Evolutionary conservation across 208 protist species (phyloP).

Genomic region (Trypanosoma scelopori): DNA sequence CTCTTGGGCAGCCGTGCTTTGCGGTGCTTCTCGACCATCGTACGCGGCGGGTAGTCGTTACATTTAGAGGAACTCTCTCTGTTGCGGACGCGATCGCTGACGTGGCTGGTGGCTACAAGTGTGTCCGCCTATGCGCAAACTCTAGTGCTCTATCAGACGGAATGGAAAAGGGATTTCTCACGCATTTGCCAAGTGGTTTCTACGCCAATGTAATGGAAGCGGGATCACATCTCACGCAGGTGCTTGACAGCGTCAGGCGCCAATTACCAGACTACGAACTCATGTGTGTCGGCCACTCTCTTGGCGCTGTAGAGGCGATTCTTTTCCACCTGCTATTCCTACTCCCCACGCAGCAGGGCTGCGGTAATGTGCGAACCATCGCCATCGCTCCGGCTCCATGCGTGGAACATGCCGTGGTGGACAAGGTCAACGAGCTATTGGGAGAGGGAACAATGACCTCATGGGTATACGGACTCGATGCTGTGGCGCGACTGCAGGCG

Average conservation of each 20-base stretch:
- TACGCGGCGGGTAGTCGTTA: constrained; percentile 51
- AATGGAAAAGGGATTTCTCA: constrained; percentile 34
- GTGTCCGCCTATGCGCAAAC: constrained; percentile 40
- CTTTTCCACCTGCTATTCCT: constrained; percentile 79
- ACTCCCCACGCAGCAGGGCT: constrained; percentile 12
- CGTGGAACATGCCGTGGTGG: constrained; percentile 42
- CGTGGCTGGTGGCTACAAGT: constrained; percentile 55
- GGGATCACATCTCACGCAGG: constrained; percentile 34
- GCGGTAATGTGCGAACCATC: constrained; percentile 37
- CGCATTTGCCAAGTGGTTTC: constrained; percentile 65
- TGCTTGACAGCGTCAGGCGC: constrained; percentile 39
- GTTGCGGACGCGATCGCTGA: constrained; percentile 56
- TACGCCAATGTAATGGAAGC: constrained; percentile 51
- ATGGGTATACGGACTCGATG: constrained; percentile 61
- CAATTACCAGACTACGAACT: constrained; percentile 65
- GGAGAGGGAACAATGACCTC: constrained; percentile 40
- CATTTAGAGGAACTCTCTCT: constrained; percentile 73
- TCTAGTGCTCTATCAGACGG: neutral
- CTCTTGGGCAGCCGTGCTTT: constrained; percentile 48
- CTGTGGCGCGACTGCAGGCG: constrained; percentile 58
- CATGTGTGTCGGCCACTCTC: constrained; percentile 78
- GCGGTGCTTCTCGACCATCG: constrained; percentile 68
- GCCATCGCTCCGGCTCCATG: constrained; percentile 60
- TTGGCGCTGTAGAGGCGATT: constrained; percentile 69
- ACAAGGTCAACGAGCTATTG: constrained; percentile 24